Evolutionary conservation across 2,329 filamentous ascomycete species (phyloP).

Genomic region (Colletotrichum lindemuthianum): DNA sequence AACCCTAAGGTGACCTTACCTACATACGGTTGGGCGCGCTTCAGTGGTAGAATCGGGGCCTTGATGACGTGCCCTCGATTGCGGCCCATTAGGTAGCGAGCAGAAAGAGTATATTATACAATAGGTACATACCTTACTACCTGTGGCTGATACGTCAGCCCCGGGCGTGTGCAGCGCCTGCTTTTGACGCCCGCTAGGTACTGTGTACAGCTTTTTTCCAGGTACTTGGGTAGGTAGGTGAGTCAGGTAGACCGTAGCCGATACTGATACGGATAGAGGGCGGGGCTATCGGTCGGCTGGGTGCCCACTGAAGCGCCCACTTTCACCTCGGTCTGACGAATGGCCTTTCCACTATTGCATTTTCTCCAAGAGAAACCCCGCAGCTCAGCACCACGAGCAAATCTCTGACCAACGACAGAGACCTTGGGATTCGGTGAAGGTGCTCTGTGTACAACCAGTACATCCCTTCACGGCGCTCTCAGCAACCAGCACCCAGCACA

Average conservation of each 20-base stretch:
- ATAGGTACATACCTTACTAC: background rate
- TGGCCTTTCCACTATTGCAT: slow-evolving; percentile 12
- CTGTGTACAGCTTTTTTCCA: background rate
- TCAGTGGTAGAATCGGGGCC: background rate
- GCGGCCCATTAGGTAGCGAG: background rate
- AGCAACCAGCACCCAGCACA: no score
- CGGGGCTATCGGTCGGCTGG: background rate
- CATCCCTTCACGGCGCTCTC: slow-evolving; percentile 4
- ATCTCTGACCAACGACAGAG: slow-evolving; percentile 35
- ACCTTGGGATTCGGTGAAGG: slow-evolving; percentile 19
- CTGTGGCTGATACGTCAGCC: slow-evolving; percentile 2
- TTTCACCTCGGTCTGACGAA: slow-evolving; percentile 13
- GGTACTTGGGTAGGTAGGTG: background rate
- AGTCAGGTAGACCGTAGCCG: no score
- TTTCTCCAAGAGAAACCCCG: slow-evolving; percentile 36
- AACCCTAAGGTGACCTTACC: no score
- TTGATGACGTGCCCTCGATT: slow-evolving; percentile 1
- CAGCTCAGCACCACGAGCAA: slow-evolving; percentile 29
- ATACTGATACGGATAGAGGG: background rate
- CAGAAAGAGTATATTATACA: background rate
- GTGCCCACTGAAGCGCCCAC: slow-evolving; percentile 15
- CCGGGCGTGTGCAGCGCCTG: background rate
- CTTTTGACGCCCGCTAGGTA: background rate
- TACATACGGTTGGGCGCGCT: background rate
- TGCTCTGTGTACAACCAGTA: no score